Evolutionary conservation across 768 basidiomycete genomes (phyloP).

Genomic region (Gloeophyllum trabeum): DNA sequence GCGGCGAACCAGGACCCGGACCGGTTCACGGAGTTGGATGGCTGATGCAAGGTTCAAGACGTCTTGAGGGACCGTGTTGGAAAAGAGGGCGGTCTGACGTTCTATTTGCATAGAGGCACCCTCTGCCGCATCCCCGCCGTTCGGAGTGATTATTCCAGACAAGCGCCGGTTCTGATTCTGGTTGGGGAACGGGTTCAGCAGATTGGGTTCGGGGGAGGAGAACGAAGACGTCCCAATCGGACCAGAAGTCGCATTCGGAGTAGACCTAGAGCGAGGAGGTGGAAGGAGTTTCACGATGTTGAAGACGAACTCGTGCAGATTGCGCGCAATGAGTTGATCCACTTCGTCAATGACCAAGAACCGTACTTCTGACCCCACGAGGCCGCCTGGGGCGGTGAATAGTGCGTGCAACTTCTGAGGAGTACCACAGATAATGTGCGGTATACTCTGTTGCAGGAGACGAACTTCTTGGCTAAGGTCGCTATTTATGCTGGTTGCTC

Average conservation of each 20-base stretch:
- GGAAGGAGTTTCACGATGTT: slow-evolving; percentile 89
- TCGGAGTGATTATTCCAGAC: slow-evolving; percentile 42
- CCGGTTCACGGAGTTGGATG: slow-evolving; percentile 91
- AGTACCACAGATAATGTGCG: slow-evolving; percentile 93
- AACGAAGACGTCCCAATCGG: neutral
- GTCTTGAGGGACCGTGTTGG: slow-evolving; percentile 96
- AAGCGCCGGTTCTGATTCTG: slow-evolving; percentile 37
- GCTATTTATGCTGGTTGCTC: slow-evolving; percentile 49
- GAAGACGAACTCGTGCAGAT: slow-evolving; percentile 91
- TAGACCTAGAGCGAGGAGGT: slow-evolving; percentile 58
- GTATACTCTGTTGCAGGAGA: slow-evolving; percentile 80
- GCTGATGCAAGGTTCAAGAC: slow-evolving; percentile 91
- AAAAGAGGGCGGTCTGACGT: slow-evolving; percentile 90
- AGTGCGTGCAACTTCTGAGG: slow-evolving; percentile 93
- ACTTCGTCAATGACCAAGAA: slow-evolving; percentile 96
- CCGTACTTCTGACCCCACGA: slow-evolving; percentile 75
- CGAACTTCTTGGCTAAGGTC: slow-evolving; percentile 69
- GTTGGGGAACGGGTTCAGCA: slow-evolving; percentile 16
- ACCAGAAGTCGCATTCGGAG: neutral
- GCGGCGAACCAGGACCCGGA: slow-evolving; percentile 92
- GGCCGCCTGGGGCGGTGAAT: slow-evolving; percentile 70
- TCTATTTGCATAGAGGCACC: slow-evolving; percentile 39
- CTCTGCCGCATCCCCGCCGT: slow-evolving; percentile 25
- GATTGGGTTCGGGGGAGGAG: slow-evolving; percentile 6
- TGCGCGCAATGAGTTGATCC: slow-evolving; percentile 95